These are phyloP conservation scores for Boletus pseudo-olivaceus DNA, from an alignment of 768 basidiomycete genomes.

Conservation along the genomic window DNA sequence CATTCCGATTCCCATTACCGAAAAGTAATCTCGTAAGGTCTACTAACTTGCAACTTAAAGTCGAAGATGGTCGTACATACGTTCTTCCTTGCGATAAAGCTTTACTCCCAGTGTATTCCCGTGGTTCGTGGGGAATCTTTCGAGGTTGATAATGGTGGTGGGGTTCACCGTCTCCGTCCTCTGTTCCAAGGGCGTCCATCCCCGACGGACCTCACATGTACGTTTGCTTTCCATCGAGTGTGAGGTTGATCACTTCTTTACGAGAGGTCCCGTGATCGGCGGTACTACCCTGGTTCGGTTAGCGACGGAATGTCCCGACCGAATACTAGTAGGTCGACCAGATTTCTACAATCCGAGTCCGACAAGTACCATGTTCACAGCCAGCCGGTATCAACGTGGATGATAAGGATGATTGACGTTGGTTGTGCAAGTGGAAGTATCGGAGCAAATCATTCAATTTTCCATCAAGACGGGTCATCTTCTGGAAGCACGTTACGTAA, in stretches of 20 bases:
- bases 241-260: constrained; percentile 1
- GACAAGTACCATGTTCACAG: too few species aligned
- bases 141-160: not conserved
- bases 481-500: constrained; percentile 9
- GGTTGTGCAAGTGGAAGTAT: too few species aligned
- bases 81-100: not conserved
- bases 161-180: too few species aligned
- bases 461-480: constrained; percentile 4
- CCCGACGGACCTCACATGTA: not conserved
- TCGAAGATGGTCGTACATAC: too few species aligned
- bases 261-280: constrained; percentile 21
- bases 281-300: constrained; percentile 15
- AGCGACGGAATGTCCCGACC: constrained; percentile 12
- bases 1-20: too few species aligned
- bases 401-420: too few species aligned
- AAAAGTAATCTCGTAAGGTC: not conserved
- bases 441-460: constrained; percentile 1
- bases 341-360: too few species aligned
- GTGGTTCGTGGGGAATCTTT: not conserved
- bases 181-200: not conserved
- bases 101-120: not conserved
- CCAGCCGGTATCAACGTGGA: too few species aligned
- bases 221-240: not conserved
- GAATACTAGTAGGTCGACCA: too few species aligned
- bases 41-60: too few species aligned